Percentiles rank a stretch among this genome's conserved stretches.
Evolutionary conservation across 2,329 filamentous ascomycete genomes (phyloP).

Genomic region (Xylaria sp.): DNA sequence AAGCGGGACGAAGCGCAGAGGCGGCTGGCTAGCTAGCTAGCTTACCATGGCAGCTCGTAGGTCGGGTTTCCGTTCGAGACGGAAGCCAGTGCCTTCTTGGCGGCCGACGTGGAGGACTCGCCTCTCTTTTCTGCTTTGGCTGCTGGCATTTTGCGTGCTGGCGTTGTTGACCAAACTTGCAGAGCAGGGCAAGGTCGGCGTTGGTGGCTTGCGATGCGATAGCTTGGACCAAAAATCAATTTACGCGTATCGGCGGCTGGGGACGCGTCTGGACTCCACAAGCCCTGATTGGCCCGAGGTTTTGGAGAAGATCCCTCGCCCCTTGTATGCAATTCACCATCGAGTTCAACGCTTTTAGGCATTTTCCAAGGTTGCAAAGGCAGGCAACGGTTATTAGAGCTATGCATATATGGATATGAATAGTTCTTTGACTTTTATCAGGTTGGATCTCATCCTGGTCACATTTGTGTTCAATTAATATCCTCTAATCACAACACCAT

Average conservation of each 20-base stretch:
- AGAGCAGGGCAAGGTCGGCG: neutral
- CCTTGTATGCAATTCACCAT: no score
- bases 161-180: neutral
- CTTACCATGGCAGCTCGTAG: constrained; percentile 81
- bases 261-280: constrained; percentile 26
- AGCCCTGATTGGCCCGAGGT: neutral
- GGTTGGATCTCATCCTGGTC: no score
- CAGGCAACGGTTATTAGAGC: no score
- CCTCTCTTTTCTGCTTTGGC: constrained; percentile 55
- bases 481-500: no score
- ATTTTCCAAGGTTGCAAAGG: neutral
- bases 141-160: constrained; percentile 47
- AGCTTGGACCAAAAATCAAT: constrained; percentile 26
- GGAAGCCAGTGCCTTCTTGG: constrained; percentile 57
- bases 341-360: no score
- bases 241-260: constrained; percentile 33
- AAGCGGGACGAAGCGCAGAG: neutral
- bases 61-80: constrained; percentile 54
- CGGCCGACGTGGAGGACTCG: constrained; percentile 63
- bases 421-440: no score
- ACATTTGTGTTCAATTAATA: no score
- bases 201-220: constrained; percentile 4
- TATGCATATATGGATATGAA: no score
- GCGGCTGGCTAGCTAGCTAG: no score
- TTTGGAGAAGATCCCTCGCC: no score